Evolutionary conservation across 352 stramenopile species (phyloP).

Genomic region (Peronosclerospora sorghi): DNA sequence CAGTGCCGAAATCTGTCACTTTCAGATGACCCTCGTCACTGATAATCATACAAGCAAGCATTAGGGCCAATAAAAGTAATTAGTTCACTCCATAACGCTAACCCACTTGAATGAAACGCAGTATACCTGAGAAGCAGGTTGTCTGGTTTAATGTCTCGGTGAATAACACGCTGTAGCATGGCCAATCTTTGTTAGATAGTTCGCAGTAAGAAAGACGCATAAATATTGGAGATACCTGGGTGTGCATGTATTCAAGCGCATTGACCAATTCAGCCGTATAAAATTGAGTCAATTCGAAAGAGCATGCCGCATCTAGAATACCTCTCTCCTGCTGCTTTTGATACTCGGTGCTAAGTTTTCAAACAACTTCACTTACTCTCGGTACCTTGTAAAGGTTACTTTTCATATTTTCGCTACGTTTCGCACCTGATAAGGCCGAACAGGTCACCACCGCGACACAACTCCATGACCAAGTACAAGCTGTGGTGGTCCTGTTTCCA

Average conservation of each 20-base stretch:
- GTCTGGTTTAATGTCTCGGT: constrained; percentile 93
- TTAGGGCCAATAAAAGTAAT: not conserved
- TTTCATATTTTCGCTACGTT: constrained; percentile 15
- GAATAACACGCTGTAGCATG: constrained; percentile 83
- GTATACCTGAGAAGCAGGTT: constrained; percentile 76
- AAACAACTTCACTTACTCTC: not conserved
- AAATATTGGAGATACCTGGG: constrained; percentile 37
- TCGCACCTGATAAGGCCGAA: constrained; percentile 65
- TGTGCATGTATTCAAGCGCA: constrained; percentile 92
- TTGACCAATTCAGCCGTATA: constrained; percentile 89
- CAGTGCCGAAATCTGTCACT: constrained; percentile 85
- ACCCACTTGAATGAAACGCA: not conserved
- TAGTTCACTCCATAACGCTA: not conserved
- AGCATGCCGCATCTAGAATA: constrained; percentile 54
- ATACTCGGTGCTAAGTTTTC: constrained; percentile 31
- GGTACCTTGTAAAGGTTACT: not conserved
- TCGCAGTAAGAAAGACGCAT: not conserved
- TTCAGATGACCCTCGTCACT: constrained; percentile 79
- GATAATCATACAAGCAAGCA: not conserved
- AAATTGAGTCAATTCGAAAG: constrained; percentile 76
- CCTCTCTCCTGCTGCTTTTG: constrained; percentile 44
- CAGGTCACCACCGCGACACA: constrained; percentile 75
- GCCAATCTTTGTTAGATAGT: not conserved
- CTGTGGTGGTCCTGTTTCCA: constrained; percentile 63
- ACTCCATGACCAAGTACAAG: constrained; percentile 84